Evolutionary conservation across 2,329 filamentous ascomycete genomes (phyloP).

Genomic region (Hymenoscyphus albidus): DNA sequence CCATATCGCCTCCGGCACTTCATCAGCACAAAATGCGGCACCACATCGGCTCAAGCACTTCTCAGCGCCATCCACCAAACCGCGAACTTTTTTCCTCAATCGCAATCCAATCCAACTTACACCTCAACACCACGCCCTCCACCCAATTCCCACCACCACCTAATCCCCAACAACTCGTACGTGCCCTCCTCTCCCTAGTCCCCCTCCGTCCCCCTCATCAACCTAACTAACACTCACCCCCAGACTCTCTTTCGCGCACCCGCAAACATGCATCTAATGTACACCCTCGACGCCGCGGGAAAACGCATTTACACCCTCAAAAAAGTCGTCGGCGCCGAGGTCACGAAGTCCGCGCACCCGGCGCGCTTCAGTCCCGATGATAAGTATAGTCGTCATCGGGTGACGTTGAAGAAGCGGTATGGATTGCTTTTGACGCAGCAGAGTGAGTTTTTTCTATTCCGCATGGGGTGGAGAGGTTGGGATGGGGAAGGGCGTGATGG

Average conservation of each 20-base stretch:
- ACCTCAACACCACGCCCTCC: neutral
- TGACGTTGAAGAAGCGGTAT: constrained; percentile 92
- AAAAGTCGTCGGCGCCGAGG: constrained; percentile 77
- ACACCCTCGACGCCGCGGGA: constrained; percentile 76
- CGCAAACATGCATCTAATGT: constrained; percentile 68
- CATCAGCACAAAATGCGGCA: too few relatives aligned
- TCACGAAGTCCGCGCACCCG: constrained; percentile 94
- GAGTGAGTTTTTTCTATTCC: constrained; percentile 40
- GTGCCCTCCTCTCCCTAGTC: neutral
- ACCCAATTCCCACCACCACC: neutral
- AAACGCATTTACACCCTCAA: constrained; percentile 94
- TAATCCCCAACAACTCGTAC: neutral
- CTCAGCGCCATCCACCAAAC: too few relatives aligned
- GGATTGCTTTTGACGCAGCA: constrained; percentile 82
- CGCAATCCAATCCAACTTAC: too few relatives aligned
- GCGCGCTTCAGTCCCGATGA: constrained; percentile 97
- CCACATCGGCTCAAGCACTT: too few relatives aligned
- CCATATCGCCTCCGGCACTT: too few relatives aligned
- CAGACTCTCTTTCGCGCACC: neutral
- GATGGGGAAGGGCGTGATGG: neutral
- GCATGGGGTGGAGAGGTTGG: neutral
- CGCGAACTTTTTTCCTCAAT: too few relatives aligned
- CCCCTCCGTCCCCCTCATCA: neutral
- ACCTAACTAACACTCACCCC: neutral
- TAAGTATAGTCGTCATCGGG: constrained; percentile 95